Base-by-base conservation (phyloP, 108 stramenopile species). In the Cyclotella atomus region DNA sequence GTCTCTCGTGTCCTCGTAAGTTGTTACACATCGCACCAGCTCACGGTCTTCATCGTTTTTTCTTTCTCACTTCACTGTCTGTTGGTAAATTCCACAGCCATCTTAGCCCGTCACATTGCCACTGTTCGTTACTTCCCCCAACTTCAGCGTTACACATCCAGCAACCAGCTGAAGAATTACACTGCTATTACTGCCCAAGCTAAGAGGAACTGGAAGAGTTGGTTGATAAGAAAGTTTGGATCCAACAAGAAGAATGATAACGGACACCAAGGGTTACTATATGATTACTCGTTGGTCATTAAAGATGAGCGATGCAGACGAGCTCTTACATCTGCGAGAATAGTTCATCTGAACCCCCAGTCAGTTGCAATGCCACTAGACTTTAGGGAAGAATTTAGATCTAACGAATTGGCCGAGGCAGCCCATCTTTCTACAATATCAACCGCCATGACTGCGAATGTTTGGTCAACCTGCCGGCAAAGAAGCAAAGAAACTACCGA, bases 41-140 rank as follows among this genome's bases (percentile, higher is more conserved):
- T 44, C 25, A 24, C 12, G 30, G 28, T 2, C 33, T 25, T 34
- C 10, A 24, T 53, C 7, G 7, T 41, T 15, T 29, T 32, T n/a
- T 32, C 15, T 9, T 29, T 29, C 23, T 23, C 10, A 1, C 23
- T 53, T 53, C 2, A 53, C 21, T 23, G 1, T 2, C 52, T 53
- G 20, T 10, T 24, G 19, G 2, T 53, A 10, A 23, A 75, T 24
- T 66, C 81, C n/a, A 76, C 86, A 49, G 82, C 70, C 5, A 69
- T 89, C 17, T 44, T 43, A 21, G 46, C 84, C 0, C 62, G 70
- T 14, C 67, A 69, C 33, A 65, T 77, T 38, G 60, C 64, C 3
- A 59, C 71, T 27, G 65, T 76, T 27, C 23, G 52, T 59, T 86
- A 91, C 59, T 91, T 89, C 61, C 88, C 88, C 10, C 85, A 87